phyloP scores from a whole-genome alignment of 345 rosid genomes.

The Trapa bicornis region DNA sequence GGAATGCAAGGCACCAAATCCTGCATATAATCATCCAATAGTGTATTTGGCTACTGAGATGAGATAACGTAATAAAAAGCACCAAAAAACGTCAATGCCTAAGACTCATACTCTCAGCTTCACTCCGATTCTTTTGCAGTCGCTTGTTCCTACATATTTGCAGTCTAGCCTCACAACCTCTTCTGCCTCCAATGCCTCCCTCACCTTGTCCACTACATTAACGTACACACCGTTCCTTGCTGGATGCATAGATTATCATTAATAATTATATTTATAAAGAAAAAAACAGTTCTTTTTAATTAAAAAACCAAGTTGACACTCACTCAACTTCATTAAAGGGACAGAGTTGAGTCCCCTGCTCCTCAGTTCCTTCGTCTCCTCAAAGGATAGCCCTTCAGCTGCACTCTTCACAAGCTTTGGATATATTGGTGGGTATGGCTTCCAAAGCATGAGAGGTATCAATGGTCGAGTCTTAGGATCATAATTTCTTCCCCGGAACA shows the following conservation, averaged over 20 bases:
- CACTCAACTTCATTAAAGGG: slow-evolving; percentile 62
- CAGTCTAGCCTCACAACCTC: slow-evolving; percentile 79
- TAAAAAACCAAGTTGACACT: slow-evolving; percentile 12
- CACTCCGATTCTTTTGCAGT: slow-evolving; percentile 79
- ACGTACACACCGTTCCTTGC: slow-evolving; percentile 92
- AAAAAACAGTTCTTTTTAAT: neutral
- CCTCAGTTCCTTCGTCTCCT: slow-evolving; percentile 79
- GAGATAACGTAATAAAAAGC: neutral
- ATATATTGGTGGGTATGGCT: slow-evolving; percentile 79
- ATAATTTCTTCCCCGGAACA: slow-evolving; percentile 68
- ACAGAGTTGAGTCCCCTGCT: slow-evolving; percentile 48
- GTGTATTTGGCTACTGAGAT: neutral
- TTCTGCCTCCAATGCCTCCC: slow-evolving; percentile 47
- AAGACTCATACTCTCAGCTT: slow-evolving; percentile 46
- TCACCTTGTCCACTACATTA: slow-evolving; percentile 60
- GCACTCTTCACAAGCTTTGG: slow-evolving; percentile 65
- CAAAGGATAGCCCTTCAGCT: slow-evolving; percentile 67
- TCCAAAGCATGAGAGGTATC: slow-evolving; percentile 85
- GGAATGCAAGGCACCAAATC: slow-evolving; percentile 83
- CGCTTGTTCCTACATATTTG: slow-evolving; percentile 61
- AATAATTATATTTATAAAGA: neutral
- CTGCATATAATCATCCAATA: slow-evolving; percentile 20
- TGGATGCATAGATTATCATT: slow-evolving; percentile 9
- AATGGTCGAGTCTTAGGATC: slow-evolving; percentile 53
- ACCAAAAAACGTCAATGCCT: neutral